Conservation (phyloP, 306 rosid species). For the Begonia peltatifolia region DNA sequence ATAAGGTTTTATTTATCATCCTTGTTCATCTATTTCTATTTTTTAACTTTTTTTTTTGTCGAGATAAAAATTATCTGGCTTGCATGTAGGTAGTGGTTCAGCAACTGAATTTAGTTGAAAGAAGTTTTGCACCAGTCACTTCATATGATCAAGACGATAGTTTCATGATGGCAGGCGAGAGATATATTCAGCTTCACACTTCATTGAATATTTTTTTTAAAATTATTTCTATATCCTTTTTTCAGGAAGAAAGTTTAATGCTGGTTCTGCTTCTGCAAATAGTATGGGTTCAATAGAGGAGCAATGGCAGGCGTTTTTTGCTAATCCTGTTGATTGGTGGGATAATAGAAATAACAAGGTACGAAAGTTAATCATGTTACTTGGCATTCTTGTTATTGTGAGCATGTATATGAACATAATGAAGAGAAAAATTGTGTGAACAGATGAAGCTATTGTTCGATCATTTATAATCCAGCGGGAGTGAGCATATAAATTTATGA, state of each 20-base stretch:
- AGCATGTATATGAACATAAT: no score
- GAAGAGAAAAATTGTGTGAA: no score
- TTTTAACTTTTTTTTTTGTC: background rate
- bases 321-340: constrained; percentile 54
- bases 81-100: constrained; percentile 58
- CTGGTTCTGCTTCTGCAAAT: constrained; percentile 21
- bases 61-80: constrained; percentile 8
- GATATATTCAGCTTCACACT: constrained; percentile 3
- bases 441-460: no score
- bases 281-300: constrained; percentile 45
- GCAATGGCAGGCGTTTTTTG: constrained; percentile 62
- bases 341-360: constrained; percentile 54
- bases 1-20: constrained; percentile 40
- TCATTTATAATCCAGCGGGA: no score
- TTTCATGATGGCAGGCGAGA: constrained; percentile 34
- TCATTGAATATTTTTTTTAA: no score
- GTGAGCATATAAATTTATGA: no score
- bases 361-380: background rate
- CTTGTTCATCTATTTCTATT: background rate
- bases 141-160: constrained; percentile 33
- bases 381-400: no score
- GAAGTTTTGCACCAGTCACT: constrained; percentile 20
- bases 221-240: background rate
- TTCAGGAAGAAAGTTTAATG: constrained; percentile 37
- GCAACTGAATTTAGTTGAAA: constrained; percentile 75